Base-by-base conservation (phyloP, 2,329 filamentous ascomycete species). In the Parascedosporium putredinis region DNA sequence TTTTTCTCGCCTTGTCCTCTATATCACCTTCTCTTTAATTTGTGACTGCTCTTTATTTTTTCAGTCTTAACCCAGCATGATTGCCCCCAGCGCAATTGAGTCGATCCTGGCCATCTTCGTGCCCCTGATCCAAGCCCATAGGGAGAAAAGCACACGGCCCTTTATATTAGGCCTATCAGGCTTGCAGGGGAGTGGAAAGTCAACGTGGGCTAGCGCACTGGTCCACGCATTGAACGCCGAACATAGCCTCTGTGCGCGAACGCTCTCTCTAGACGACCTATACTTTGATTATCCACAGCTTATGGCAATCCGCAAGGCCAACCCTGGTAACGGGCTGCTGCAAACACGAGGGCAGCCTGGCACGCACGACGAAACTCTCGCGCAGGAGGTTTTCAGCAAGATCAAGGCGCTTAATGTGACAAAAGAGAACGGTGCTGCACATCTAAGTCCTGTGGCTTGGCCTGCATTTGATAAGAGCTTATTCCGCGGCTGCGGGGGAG, bases 151-250 rank as follows among this genome's bases (percentile, higher is more conserved):
- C 22, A 12, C 10, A 27, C 2, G 24, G 4, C 88, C 89, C 22
- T 86, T 95, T 65, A 80, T 95, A 63, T 75, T 96, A 54, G 91
- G 89, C 42, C 76, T 97, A 58, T 95, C 94, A 58, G 91, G 90
- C 53, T 81, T 95, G 23, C 91, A 96, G 68, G 91, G 91, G 52
- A 85, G 87, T 34, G 91, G 91, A 56, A 96, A 97, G 71, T 94
- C 90, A 3, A 94, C 90, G 10, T 76, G 95, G 59, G 89, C 90
- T 33, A 74, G 74, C 29, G 74, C 77, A 3, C 76, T 95, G 38
- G 75, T 79, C 55, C 62, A 72, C 18, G 78, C 75, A 10, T 76
- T 91, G 29, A 72, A 76, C 43, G 63, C 71, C 12, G 5, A 42
- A 3, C 61, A 64, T 31, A 72, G 83, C 59, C 72, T 69, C 20